phyloP scores from a whole-genome alignment of 2,329 filamentous ascomycete species.

The Cercospora zeina region DNA sequence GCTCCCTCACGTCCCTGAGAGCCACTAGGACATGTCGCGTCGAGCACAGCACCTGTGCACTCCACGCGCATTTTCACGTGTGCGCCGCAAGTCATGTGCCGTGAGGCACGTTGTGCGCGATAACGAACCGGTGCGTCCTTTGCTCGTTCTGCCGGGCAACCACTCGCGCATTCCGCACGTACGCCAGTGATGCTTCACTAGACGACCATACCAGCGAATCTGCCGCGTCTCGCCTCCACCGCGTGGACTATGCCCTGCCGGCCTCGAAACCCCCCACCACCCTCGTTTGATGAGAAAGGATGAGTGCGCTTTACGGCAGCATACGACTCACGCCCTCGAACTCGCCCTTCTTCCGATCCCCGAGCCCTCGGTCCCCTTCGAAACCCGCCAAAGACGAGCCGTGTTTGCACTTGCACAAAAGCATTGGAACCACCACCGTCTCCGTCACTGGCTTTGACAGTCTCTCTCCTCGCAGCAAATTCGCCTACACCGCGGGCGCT shows the following conservation, averaged over 20 bases:
- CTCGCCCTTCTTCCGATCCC: slow-evolving; percentile 64
- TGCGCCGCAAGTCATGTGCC: not conserved
- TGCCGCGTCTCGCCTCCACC: not conserved
- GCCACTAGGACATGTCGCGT: slow-evolving; percentile 1
- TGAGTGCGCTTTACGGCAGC: slow-evolving; percentile 32
- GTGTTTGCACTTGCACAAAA: slow-evolving; percentile 71
- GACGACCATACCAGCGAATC: not conserved
- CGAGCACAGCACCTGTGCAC: not conserved
- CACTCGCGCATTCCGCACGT: slow-evolving; percentile 5
- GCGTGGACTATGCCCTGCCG: slow-evolving; percentile 14
- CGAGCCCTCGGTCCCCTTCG: slow-evolving; percentile 63
- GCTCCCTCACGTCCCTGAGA: not conserved
- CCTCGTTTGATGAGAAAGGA: slow-evolving; percentile 24
- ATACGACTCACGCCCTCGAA: slow-evolving; percentile 66
- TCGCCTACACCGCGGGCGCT: slow-evolving; percentile 90
- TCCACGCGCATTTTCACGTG: not conserved
- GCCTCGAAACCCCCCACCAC: slow-evolving; percentile 27
- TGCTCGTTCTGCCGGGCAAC: slow-evolving; percentile 1
- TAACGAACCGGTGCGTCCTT: slow-evolving; percentile 1
- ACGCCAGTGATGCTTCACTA: slow-evolving; percentile 6
- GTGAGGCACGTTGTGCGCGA: slow-evolving; percentile 5
- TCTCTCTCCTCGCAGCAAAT: slow-evolving; percentile 66
- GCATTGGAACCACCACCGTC: slow-evolving; percentile 86
- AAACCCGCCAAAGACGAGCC: slow-evolving; percentile 50
- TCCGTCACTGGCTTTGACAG: slow-evolving; percentile 85